Evolutionary conservation across 2,329 filamentous ascomycete species (phyloP).

Genomic region (Colletotrichum trifolii): DNA sequence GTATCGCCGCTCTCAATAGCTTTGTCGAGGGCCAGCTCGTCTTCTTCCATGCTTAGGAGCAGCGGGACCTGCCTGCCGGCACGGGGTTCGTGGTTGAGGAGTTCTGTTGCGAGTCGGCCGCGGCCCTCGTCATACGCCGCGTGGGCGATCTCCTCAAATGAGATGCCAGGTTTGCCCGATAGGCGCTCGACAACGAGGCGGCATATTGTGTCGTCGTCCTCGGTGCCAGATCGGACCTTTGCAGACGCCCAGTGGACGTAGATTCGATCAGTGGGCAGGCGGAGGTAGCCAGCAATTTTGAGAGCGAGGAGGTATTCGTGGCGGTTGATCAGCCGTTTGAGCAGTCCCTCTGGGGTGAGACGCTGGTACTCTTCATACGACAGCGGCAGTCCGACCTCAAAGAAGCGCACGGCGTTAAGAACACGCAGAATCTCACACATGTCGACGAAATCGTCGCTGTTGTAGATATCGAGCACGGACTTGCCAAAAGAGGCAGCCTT

Average conservation of each 20-base stretch:
- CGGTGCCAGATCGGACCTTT: conserved; percentile 86
- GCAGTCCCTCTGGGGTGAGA: conserved; percentile 88
- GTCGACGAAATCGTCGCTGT: conserved; percentile 98
- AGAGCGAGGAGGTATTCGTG: conserved; percentile 93
- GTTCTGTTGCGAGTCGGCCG: conserved; percentile 85
- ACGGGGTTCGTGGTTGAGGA: conserved; percentile 92
- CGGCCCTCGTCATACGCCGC: conserved; percentile 95
- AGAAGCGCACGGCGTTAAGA: conserved; percentile 90
- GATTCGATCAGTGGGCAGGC: conserved; percentile 86
- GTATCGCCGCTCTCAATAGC: conserved; percentile 96
- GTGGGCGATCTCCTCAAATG: conserved; percentile 92
- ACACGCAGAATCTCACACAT: conserved; percentile 96
- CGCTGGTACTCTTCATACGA: conserved; percentile 95
- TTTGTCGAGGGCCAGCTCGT: conserved; percentile 94
- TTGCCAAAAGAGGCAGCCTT: conserved; percentile 98
- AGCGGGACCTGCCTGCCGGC: conserved; percentile 97
- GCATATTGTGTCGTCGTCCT: conserved; percentile 90
- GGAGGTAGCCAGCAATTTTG: conserved; percentile 87
- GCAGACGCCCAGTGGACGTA: conserved; percentile 97
- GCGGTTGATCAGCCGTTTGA: conserved; percentile 85
- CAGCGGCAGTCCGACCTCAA: conserved; percentile 88
- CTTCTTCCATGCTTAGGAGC: conserved; percentile 93
- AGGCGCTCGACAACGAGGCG: conserved; percentile 87
- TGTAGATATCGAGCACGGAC: conserved; percentile 95
- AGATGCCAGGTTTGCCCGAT: conserved; percentile 89